Evolutionary conservation across 164 flowering plant genomes (phyloP), one percentile per base, ranked within the genome.

Genomic region (Vitis cinerea): DNA sequence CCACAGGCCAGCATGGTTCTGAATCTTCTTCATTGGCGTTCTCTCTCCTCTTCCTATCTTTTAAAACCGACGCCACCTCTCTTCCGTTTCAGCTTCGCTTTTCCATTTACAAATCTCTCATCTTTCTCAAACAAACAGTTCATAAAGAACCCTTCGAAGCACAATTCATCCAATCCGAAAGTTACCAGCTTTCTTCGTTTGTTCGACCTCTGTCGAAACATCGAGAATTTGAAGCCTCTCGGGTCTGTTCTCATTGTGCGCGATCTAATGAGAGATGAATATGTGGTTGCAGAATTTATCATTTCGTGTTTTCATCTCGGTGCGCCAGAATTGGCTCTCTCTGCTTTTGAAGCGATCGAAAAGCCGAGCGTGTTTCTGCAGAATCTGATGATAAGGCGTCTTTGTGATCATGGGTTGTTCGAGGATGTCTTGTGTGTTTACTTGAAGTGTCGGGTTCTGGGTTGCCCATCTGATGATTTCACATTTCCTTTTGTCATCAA

Each of bases 401-500:
- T 83, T 16, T 69, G 71, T 54, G 57, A 78, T 48, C 44, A 64
- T 31, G 80, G 83, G 47, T 59, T 81, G 27, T 73, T 59, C 52
- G 75, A 74, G 17, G 64, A 81, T 23, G 68, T 77, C 44, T 51
- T 81, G 9, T 13, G 1, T 30, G 64, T 79, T 8, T 79, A 77
- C 37, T 5, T 14, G 9, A 75, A 54, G 14, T 81, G 79, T 57
- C 60, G 71, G 23, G 49, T 11, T 58, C 60, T 65, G 5, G 77
- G 73, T 63, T 65, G 70, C 60, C 61, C 63, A 17, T 73, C 78
- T 44, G 84, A 81, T 72, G 59, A 72, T 63, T 81, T 75, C 58
- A 81, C 84, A 16, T 81, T 75, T 71, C 83, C 86, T 7, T 73
- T 74, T 50, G 80, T 81, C 9, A 68, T 83, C 63, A 83, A 81